Evolutionary conservation across 179 eudicot species (phyloP), one percentile per base, ranked within the genome.

Genomic region (Patellifolia procumbens): DNA sequence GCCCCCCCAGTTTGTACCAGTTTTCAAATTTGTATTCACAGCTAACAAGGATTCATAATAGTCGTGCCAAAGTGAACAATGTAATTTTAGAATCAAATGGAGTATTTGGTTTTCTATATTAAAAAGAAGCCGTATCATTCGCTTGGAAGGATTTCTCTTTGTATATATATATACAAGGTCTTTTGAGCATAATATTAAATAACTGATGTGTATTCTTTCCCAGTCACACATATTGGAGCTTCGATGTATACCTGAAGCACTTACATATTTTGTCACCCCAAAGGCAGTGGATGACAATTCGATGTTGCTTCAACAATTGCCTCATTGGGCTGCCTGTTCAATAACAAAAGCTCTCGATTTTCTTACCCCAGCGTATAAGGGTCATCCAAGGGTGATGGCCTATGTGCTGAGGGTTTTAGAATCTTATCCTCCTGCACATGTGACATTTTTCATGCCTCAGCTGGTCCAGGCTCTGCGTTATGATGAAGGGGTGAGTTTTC

Each of bases 291-390:
- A 96, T 79, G 99, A 96, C 81, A 88, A 93, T 83, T 96, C 98
- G 16, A 62, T 94, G 65, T 86, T 93, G 76, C 67, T 96, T 87
- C 99, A 93, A 79, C 99, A 93, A 79, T 81, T 96, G 85, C 98
- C 99, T 70, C 99, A 96, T 81, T 96, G 99, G 99, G 97, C 98
- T 74, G 91, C 98, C 80, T 96, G 99, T 81, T 93, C 99, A 62
- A 88, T 96, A 78, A 93, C 98, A 34, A 97, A 91, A 76, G 98
- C 98, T 72, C 86, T 96, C 24, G 97, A 93, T 82, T 96, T 93
- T 71, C 90, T 93, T 46, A 91, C 97, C 66, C 99, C 98, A 65
- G 86, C 92, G 67, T 89, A 91, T 75, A 91, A 93, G 86, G 96
- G 98, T 63, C 99, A 96, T 83, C 91, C 98, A 53, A 96, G 98